These are phyloP conservation scores for Sporothrix globosa DNA, from an alignment of 2,329 filamentous ascomycete species.

Conservation along the genomic window DNA sequence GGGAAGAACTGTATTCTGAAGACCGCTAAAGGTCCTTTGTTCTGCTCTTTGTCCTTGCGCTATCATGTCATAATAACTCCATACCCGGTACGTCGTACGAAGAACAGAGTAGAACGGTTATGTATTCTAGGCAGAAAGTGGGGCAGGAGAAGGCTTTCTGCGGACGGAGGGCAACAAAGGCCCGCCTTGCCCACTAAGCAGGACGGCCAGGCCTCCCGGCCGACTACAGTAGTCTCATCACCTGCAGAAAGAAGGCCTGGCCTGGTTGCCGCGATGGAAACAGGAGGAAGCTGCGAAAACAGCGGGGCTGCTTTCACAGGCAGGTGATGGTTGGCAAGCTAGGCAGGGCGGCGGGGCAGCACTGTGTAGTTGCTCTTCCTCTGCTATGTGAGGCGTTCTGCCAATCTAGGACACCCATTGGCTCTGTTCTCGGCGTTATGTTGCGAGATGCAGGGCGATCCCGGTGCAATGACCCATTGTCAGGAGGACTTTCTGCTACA, in stretches of 20 bases:
- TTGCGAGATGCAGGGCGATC: neutral
- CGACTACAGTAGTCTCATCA: neutral
- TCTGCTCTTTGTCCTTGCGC: neutral
- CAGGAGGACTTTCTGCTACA: neutral
- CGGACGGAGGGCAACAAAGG: neutral
- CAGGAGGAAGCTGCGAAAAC: conserved; percentile 25
- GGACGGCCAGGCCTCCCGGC: conserved; percentile 21
- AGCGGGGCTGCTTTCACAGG: conserved; percentile 18
- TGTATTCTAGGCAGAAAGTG: neutral
- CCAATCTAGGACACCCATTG: too few relatives aligned
- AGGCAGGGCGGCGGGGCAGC: conserved; percentile 6
- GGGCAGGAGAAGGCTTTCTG: neutral
- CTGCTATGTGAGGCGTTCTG: neutral
- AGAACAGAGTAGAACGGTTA: neutral
- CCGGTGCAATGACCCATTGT: neutral
- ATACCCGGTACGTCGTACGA: too few relatives aligned
- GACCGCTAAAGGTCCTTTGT: neutral
- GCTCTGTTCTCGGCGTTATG: too few relatives aligned
- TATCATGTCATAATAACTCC: too few relatives aligned
- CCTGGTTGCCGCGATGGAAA: conserved; percentile 27
- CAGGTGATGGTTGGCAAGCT: neutral
- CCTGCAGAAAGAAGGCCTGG: neutral
- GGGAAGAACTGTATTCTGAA: neutral
- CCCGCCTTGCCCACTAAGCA: conserved; percentile 24
- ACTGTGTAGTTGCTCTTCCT: neutral